phyloP scores from a whole-genome alignment of 129 eudicot genomes.

The Centaurea solstitialis region DNA sequence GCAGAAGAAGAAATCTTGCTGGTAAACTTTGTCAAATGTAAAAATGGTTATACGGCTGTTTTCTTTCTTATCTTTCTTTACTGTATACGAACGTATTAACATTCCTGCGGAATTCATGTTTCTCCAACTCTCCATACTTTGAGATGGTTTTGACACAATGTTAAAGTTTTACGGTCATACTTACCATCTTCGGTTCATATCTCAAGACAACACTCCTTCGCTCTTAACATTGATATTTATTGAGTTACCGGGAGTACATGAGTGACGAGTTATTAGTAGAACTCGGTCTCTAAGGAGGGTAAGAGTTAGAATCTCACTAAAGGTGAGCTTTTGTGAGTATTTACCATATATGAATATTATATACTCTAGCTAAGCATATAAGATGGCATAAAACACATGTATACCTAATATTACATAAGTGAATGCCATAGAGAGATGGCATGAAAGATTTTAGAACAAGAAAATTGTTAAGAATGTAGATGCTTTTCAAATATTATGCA shows the following conservation, averaged over 20 bases:
- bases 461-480: neutral
- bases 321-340: neutral
- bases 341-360: neutral
- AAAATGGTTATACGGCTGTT: slow-evolving; percentile 12
- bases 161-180: neutral
- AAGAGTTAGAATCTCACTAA: neutral
- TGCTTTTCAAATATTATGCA: neutral
- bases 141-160: neutral
- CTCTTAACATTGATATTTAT: neutral
- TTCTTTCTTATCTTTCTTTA: slow-evolving; percentile 9
- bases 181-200: neutral
- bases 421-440: neutral
- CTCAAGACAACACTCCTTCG: neutral
- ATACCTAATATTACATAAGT: neutral
- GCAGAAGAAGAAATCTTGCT: slow-evolving; percentile 89
- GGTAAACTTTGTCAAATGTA: slow-evolving; percentile 32
- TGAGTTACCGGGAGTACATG: too few species aligned
- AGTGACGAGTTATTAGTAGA: neutral
- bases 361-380: neutral
- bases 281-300: neutral
- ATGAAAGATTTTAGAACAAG: neutral
- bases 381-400: neutral
- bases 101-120: slow-evolving; percentile 5
- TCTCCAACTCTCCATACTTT: slow-evolving; percentile 12
- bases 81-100: slow-evolving; percentile 21